Base-by-base conservation (phyloP, 371 early-diverging fungal genomes). In the Catenaria anguillulae region DNA sequence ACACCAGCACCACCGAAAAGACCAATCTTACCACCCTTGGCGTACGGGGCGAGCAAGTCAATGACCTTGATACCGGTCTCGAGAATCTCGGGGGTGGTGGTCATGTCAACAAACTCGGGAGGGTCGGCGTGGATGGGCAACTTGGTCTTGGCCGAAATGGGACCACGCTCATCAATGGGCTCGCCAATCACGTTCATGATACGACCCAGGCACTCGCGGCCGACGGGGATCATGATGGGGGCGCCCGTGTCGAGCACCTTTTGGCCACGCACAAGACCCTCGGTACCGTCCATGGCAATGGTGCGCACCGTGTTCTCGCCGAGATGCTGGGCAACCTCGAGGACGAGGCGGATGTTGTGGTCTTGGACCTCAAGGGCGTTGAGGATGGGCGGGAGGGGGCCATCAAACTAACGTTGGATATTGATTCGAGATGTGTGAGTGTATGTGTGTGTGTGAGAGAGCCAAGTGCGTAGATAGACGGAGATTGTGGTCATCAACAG, bases 31-130 rank as follows among this genome's bases (percentile, higher is more conserved):
- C 93, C 93, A 81, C 95, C 95, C 85, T 85, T 84, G 68, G 93
- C 90, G 73, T 94, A 96, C 69, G 97, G 97, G 70, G 97, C 94
- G 56, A 96, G 84, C 71, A 96, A 81, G 76, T 96, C 97, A 77
- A 96, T 91, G 69, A 96, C 97, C 88, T 96, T 96, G 82, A 96
- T 96, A 80, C 97, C 97, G 65, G 97, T 96, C 75, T 90, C 94
- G 60, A 96, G 80, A 67, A 96, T 84, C 77, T 92, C 91, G 75
- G 97, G 97, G 62, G 87, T 84, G 63, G 95, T 91, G 33, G 95
- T 90, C 78, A 92, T 93, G 75, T 96, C 97, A 61, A 90, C 89
- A 77, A 93, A 93, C 71, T 84, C 88, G 62, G 95, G 97, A 65
- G 97, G 89, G 59, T 86, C 80, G 66, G 90, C 89, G 81, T 93